phyloP scores from a whole-genome alignment of 176 grass and related monocot species.

The Leersia perrieri region DNA sequence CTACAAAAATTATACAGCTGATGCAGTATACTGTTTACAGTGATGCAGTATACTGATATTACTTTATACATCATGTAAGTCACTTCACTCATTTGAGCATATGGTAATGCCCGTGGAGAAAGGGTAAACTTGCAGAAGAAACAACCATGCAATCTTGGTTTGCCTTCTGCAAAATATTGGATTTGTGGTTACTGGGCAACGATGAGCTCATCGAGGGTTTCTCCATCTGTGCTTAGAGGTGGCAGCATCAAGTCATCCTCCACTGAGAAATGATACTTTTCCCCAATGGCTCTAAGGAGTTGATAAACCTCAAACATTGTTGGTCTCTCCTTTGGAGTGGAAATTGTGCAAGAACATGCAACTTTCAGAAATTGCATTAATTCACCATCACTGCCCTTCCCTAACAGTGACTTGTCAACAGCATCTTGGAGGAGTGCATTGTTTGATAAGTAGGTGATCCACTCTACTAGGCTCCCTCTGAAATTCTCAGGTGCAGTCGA shows the following conservation, averaged over 20 bases:
- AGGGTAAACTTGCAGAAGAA: background rate
- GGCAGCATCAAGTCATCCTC: slow-evolving; percentile 70
- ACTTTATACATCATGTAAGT: slow-evolving; percentile 18
- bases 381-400: slow-evolving; percentile 47
- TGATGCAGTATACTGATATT: slow-evolving; percentile 15
- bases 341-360: slow-evolving; percentile 57
- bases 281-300: slow-evolving; percentile 76
- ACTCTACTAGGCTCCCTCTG: slow-evolving; percentile 73
- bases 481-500: slow-evolving; percentile 71
- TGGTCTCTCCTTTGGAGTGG: slow-evolving; percentile 67
- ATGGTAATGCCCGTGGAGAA: slow-evolving; percentile 6
- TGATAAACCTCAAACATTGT: slow-evolving; percentile 98
- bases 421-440: slow-evolving; percentile 56
- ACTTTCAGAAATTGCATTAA: slow-evolving; percentile 82
- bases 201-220: slow-evolving; percentile 67
- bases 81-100: slow-evolving; percentile 21
- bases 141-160: background rate
- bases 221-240: slow-evolving; percentile 48
- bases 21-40: slow-evolving; percentile 25
- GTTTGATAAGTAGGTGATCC: slow-evolving; percentile 66
- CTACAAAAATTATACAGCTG: slow-evolving; percentile 44
- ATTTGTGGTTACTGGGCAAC: slow-evolving; percentile 47
- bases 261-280: slow-evolving; percentile 64
- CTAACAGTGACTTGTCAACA: slow-evolving; percentile 64
- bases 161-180: background rate